Evolutionary conservation across 106 monocot genomes (phyloP).

Genomic region (Acorus gramineus): DNA sequence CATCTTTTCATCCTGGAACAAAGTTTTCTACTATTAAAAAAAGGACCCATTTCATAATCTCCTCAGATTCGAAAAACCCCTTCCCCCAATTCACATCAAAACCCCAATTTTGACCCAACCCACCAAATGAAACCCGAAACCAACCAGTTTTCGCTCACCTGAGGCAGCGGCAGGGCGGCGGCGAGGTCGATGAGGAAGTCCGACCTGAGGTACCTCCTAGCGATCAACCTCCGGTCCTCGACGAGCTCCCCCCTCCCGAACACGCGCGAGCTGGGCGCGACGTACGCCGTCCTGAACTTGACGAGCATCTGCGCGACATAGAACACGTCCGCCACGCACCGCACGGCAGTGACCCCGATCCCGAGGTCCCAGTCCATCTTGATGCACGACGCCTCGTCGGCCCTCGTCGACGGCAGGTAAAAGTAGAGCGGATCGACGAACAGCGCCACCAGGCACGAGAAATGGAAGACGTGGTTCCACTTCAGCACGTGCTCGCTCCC

Average conservation of each 20-base stretch:
- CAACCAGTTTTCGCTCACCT: conserved; percentile 28
- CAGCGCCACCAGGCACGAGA: conserved; percentile 46
- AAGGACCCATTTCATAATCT: no score
- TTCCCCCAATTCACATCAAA: no score
- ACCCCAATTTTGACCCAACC: no score
- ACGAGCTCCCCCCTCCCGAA: conserved; percentile 88
- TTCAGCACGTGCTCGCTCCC: conserved; percentile 42
- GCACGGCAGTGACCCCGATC: conserved; percentile 32
- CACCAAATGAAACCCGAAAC: neutral
- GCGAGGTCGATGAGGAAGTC: conserved; percentile 64
- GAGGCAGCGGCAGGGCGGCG: conserved; percentile 83
- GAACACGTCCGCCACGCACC: conserved; percentile 48
- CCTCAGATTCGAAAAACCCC: no score
- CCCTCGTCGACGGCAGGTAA: conserved; percentile 28
- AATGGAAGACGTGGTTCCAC: conserved; percentile 58
- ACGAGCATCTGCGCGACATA: conserved; percentile 67
- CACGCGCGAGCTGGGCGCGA: conserved; percentile 71
- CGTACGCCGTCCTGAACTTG: conserved; percentile 78
- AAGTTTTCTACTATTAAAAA: no score
- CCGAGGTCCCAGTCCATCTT: conserved; percentile 31
- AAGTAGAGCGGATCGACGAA: conserved; percentile 60
- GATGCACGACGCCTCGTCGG: conserved; percentile 26
- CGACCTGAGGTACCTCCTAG: conserved; percentile 51
- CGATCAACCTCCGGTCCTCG: conserved; percentile 65
- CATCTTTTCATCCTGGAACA: no score